Evolutionary conservation across 192 early-diverging fungal species (phyloP).

Genomic region (Mortierella antarctica): DNA sequence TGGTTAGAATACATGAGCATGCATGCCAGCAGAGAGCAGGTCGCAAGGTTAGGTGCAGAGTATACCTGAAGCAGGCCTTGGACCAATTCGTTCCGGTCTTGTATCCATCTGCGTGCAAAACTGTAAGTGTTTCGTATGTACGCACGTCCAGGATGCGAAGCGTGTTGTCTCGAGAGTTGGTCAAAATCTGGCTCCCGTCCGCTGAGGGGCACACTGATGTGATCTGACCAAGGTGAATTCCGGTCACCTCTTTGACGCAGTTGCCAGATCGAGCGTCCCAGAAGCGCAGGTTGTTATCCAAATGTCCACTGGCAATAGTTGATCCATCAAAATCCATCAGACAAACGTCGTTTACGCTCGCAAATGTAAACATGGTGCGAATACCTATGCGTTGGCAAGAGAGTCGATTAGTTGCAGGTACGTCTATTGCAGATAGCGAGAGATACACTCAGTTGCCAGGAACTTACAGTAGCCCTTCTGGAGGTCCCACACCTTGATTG

Average conservation of each 20-base stretch:
- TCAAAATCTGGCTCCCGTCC: conserved; percentile 83
- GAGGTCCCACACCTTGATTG: conserved; percentile 96
- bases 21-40: not conserved
- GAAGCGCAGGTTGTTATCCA: conserved; percentile 92
- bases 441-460: not conserved
- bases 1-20: not conserved
- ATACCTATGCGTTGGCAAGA: conserved; percentile 57
- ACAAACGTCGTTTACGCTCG: conserved; percentile 93
- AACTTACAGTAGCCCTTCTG: conserved; percentile 85
- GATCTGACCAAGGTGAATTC: conserved; percentile 89
- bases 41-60: no score
- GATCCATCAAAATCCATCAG: conserved; percentile 75
- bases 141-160: conserved; percentile 84
- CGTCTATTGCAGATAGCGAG: not conserved
- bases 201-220: conserved; percentile 83
- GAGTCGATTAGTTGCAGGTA: not conserved
- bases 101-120: conserved; percentile 80
- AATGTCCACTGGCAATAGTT: conserved; percentile 89
- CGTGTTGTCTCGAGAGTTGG: conserved; percentile 94
- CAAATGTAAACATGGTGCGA: conserved; percentile 92
- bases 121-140: conserved; percentile 77
- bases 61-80: conserved; percentile 79
- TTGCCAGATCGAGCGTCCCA: conserved; percentile 91
- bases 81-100: conserved; percentile 91
- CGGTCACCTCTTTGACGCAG: conserved; percentile 84